Evolutionary conservation across 2,329 filamentous ascomycete genomes (phyloP), one percentile per base, ranked within the genome.

Genomic region (Cercospora brassicicola): DNA sequence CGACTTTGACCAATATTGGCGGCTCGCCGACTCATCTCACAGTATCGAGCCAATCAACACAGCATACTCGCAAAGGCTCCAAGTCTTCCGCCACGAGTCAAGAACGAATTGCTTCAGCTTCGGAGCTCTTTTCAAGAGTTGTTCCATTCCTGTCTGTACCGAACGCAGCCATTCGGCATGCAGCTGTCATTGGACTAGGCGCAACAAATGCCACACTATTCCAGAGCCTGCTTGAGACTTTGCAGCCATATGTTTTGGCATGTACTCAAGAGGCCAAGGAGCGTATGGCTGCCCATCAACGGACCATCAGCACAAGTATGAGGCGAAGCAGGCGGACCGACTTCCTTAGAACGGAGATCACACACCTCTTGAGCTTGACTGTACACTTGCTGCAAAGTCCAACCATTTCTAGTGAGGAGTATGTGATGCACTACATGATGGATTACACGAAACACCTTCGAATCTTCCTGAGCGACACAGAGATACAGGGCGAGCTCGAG

Each of bases 161-260:
- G 2, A 93, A 94, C 11, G 85, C 89, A 20, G 91, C 91, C 0
- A 92, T 99, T 18, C 87, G 95, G 62, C 92, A 95, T 73, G 94
- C 95, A 1, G 94, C 97, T 15, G 95, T 98, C 9, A 86, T 92
- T 31, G 94, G 94, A 2, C 88, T 99, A 76, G 95, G 95, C 0
- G 96, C 94, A 0, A 97, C 98, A 77, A 98, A 98, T 75, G 88
- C 93, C 63, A 94, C 96, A 74, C 91, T 98, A 4, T 99, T 97
- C 76, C 90, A 92, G 66, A 95, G 92, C 0, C 83, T 99, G 11
- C 85, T 99, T 0, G 94, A 99, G 76, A 94, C 94, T 59, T 82
- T 99, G 2, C 93, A 97, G 78, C 91, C 91, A 13, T 92, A 93
- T 56, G 93, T 97, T 5, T 89, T 89, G 45, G 89, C 89, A 20